A percentile compares a stretch with the other conserved stretches of the same genome.
Evolutionary conservation across 768 basidiomycete genomes (phyloP).

Genomic region (Psilocybe azurescens): DNA sequence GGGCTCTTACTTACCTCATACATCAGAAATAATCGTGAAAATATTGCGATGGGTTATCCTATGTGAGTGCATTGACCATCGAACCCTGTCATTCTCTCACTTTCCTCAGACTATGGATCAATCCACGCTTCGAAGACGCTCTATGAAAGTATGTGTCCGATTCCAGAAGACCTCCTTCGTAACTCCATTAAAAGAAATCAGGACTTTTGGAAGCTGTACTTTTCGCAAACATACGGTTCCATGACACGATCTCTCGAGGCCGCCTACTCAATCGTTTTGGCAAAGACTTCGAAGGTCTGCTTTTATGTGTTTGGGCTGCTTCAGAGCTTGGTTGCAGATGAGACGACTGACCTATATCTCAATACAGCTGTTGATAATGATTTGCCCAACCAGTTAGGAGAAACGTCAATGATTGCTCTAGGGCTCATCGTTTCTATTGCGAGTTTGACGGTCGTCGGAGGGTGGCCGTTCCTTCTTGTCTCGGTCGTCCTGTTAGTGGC

Average conservation of each 20-base stretch:
- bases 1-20: background rate
- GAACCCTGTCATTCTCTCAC: background rate
- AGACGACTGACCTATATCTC: background rate
- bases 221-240: constrained; percentile 86
- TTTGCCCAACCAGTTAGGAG: constrained; percentile 85
- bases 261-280: constrained; percentile 70
- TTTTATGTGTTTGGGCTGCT: constrained; percentile 10
- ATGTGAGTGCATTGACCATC: constrained; percentile 42
- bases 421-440: constrained; percentile 48
- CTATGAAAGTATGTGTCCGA: constrained; percentile 55
- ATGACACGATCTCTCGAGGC: constrained; percentile 88
- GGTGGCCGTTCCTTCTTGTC: constrained; percentile 71
- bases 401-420: constrained; percentile 71
- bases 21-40: constrained; percentile 41
- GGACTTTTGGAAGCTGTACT: constrained; percentile 80
- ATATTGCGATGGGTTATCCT: constrained; percentile 74
- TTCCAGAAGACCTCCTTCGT: constrained; percentile 54
- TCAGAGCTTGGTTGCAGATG: background rate
- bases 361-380: constrained; percentile 75
- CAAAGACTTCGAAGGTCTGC: constrained; percentile 69
- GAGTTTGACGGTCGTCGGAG: constrained; percentile 59
- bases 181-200: constrained; percentile 69
- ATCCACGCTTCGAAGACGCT: constrained; percentile 58
- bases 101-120: constrained; percentile 57
- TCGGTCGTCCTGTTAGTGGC: background rate